A percentile compares a stretch with the other conserved stretches of the same genome.
phyloP scores from a whole-genome alignment of 2,329 filamentous ascomycete species.

The Chaetothyriales sp. region DNA sequence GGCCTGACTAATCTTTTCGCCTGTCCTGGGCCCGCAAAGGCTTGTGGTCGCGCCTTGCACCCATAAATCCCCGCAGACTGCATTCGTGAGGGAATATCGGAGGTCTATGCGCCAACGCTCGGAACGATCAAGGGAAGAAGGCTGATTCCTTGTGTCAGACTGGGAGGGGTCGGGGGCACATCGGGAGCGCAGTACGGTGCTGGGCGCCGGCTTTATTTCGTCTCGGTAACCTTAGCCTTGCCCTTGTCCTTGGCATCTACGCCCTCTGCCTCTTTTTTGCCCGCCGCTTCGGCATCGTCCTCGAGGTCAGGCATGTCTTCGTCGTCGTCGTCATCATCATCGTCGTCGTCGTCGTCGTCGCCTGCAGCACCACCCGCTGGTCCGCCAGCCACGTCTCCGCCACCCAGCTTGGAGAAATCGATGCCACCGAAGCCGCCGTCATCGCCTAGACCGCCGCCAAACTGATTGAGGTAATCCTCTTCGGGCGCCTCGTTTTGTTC shows the following conservation, averaged over 20 bases:
- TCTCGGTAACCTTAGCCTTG: slow-evolving; percentile 18
- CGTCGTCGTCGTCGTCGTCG: slow-evolving; percentile 27
- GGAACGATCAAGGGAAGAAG: background rate
- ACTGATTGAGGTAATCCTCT: slow-evolving; percentile 48
- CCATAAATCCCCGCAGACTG: background rate
- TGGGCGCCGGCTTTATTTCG: background rate
- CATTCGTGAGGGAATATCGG: background rate
- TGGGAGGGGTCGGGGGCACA: background rate
- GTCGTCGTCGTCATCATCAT: slow-evolving; percentile 48
- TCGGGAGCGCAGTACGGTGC: too few species aligned
- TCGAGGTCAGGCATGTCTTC: slow-evolving; percentile 79
- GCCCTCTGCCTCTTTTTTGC: slow-evolving; percentile 21
- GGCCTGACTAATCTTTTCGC: background rate
- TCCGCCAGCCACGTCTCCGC: slow-evolving; percentile 23
- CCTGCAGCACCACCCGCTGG: slow-evolving; percentile 20
- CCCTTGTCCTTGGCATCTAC: slow-evolving; percentile 26
- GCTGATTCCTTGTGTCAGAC: background rate
- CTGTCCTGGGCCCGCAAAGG: background rate
- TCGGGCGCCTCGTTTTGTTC: slow-evolving; percentile 85
- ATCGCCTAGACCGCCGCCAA: slow-evolving; percentile 39
- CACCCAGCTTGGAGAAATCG: slow-evolving; percentile 83
- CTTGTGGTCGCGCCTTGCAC: background rate
- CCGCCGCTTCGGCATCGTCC: slow-evolving; percentile 39
- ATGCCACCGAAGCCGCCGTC: slow-evolving; percentile 43
- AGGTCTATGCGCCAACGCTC: background rate